Base-by-base conservation (phyloP, 2,329 filamentous ascomycete genomes). In the Clonostachys sp. region DNA sequence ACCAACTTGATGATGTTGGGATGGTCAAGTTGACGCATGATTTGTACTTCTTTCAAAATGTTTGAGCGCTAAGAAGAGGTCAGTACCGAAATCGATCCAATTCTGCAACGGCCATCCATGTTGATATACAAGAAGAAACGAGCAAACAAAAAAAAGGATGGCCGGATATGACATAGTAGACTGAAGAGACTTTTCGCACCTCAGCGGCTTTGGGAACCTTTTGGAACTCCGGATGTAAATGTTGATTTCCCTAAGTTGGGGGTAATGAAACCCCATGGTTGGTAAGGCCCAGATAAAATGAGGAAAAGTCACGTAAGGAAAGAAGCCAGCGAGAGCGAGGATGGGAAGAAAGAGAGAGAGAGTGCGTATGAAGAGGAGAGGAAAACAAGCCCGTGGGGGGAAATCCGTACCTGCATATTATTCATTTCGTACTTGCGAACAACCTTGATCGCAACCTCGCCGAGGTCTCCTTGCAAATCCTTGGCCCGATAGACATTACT, bases 371-470 rank as follows among this genome's bases (percentile, higher is more conserved):
- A 49, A 56, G 57, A 52, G 51, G 51, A 50, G 51, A 50, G n/a
- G 30, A 44, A 33, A 13, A 43, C 30, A 44, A n/a, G 33, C 43
- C 24, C 30, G 39, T 33, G 30, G 24, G 42, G 54, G 51, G 30
- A 45, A 42, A 49, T 60, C 86, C 91, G 81, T 81, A 99, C 94
- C 90, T 97, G 94, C 76, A 87, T 91, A 56, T 86, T 91, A 72
- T 96, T 97, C 89, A 99, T 96, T 72, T 99, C 94, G 66, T 90
- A 97, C 73, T 97, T 97, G 62, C 94, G 87, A 54, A 99, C 94
- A 45, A 99, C 94, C 70, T 99, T 99, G 78, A 99, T 97, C 57
- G 92, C 94, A 34, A 94, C 91, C 64, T 97, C 86, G 55, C 81
- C 83, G 53, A 81, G 80, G 52, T 84, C 75, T 39, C 88, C 87